A percentile compares a stretch with the other conserved stretches of the same genome.
phyloP scores from a whole-genome alignment of 257 asterid genomes.

The Prunella vulgaris region DNA sequence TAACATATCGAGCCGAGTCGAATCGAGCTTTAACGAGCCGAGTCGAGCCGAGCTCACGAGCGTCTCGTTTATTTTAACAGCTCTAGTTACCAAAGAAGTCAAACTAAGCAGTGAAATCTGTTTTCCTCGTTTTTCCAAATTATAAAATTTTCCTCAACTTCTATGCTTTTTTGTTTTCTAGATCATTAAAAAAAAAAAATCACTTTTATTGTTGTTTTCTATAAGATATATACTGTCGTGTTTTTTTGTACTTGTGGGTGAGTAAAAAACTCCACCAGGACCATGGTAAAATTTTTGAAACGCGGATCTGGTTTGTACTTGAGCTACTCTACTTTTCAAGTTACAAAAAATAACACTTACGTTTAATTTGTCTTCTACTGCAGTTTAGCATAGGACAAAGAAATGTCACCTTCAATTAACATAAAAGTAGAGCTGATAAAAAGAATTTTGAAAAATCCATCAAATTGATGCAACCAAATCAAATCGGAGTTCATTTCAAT shows the following conservation, averaged over 20 bases:
- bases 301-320: not conserved
- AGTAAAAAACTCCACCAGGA: not conserved
- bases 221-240: not conserved
- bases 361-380: not conserved
- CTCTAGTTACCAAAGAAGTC: slow-evolving; percentile 36
- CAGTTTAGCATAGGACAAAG: not conserved
- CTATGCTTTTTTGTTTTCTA: not conserved
- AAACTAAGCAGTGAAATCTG: slow-evolving; percentile 32
- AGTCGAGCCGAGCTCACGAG: no score
- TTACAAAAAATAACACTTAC: not conserved
- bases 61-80: no score
- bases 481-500: no score
- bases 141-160: slow-evolving; percentile 5
- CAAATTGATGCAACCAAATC: no score
- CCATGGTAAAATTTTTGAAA: not conserved
- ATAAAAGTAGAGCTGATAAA: not conserved
- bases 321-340: no score
- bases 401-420: not conserved
- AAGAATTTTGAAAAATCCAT: no score
- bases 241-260: not conserved
- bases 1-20: no score
- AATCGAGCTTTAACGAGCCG: no score
- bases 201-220: not conserved
- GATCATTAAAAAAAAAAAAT: not conserved
- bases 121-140: slow-evolving; percentile 1